Percentiles rank a stretch among this genome's conserved stretches.
Conservation (phyloP, 257 asterid species). For the Capsicum chinense region DNA sequence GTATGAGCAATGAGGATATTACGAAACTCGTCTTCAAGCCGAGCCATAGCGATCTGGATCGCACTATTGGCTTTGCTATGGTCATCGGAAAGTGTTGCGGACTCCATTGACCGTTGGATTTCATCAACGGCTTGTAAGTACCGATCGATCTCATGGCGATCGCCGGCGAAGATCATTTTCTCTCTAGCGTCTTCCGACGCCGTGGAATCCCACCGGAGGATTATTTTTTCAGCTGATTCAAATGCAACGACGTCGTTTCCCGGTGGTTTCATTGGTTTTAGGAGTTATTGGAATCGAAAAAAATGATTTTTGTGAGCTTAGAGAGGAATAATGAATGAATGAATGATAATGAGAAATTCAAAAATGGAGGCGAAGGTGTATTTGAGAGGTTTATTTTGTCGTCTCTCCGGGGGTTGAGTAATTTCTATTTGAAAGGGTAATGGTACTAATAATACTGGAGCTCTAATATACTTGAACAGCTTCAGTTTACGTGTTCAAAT, state of each 20-base stretch:
- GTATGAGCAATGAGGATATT: conserved; percentile 69
- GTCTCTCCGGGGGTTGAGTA: no score
- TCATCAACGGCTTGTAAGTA: conserved; percentile 87
- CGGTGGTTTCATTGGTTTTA: conserved; percentile 64
- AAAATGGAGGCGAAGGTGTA: conserved; percentile 9
- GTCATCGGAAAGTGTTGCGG: conserved; percentile 53
- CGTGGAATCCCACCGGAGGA: conserved; percentile 88
- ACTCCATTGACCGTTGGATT: conserved; percentile 58
- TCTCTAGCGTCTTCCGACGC: conserved; percentile 74
- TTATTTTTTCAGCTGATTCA: conserved; percentile 60
- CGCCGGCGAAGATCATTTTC: conserved; percentile 74
- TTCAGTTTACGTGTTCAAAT: no score
- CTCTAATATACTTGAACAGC: no score
- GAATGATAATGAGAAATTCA: background rate
- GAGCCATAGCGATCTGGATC: conserved; percentile 94
- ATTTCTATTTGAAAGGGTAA: no score
- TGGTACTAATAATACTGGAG: background rate
- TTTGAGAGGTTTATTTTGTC: background rate
- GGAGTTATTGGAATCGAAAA: background rate
- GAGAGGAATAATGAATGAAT: background rate
- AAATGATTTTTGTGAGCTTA: background rate
- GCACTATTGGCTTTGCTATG: conserved; percentile 46
- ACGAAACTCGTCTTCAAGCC: conserved; percentile 96
- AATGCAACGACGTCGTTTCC: conserved; percentile 40
- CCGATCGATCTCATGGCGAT: conserved; percentile 72